A percentile compares a stretch with the other conserved stretches of the same genome.
These are phyloP conservation scores for Suhomyces panamericanus DNA, from an alignment of 1,139 yeast genomes.

Conservation along the genomic window DNA sequence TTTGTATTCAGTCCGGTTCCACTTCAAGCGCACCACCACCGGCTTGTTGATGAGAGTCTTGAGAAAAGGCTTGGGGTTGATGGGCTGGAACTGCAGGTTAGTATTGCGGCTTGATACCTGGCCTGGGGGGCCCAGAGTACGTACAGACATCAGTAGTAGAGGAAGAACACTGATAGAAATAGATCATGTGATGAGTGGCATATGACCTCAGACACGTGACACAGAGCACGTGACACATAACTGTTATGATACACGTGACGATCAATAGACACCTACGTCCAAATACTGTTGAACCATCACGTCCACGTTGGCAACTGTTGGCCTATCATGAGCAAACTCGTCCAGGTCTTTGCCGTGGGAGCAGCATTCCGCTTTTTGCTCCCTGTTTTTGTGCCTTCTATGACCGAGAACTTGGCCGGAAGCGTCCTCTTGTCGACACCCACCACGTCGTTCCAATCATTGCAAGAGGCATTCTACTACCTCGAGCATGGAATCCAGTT, in stretches of 20 bases:
- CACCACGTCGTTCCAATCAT: conserved; percentile 60
- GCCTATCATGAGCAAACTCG: conserved; percentile 10
- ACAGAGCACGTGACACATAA: neutral
- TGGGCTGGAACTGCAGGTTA: conserved; percentile 57
- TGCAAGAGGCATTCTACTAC: conserved; percentile 80
- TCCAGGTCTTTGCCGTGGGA: conserved; percentile 32
- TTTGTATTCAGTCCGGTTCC: conserved; percentile 88
- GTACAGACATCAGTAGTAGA: conserved; percentile 7
- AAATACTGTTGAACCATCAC: no score
- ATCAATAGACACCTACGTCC: conserved; percentile 2
- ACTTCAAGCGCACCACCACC: conserved; percentile 85
- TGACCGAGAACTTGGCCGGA: conserved; percentile 29
- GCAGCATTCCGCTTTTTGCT: conserved; percentile 32
- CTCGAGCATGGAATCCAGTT: conserved; percentile 60
- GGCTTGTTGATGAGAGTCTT: conserved; percentile 67
- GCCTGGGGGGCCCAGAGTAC: neutral
- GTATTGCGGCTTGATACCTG: conserved; percentile 2
- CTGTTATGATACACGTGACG: no score
- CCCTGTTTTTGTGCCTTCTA: conserved; percentile 36
- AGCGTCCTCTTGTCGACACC: conserved; percentile 80
- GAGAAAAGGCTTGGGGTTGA: conserved; percentile 89
- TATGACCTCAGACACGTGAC: neutral
- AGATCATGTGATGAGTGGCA: neutral
- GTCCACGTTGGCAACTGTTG: conserved; percentile 2
- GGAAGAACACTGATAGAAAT: neutral